Evolutionary conservation across 345 rosid genomes (phyloP), one percentile per base, ranked within the genome.

Genomic region (Mallotus nudiflorus): DNA sequence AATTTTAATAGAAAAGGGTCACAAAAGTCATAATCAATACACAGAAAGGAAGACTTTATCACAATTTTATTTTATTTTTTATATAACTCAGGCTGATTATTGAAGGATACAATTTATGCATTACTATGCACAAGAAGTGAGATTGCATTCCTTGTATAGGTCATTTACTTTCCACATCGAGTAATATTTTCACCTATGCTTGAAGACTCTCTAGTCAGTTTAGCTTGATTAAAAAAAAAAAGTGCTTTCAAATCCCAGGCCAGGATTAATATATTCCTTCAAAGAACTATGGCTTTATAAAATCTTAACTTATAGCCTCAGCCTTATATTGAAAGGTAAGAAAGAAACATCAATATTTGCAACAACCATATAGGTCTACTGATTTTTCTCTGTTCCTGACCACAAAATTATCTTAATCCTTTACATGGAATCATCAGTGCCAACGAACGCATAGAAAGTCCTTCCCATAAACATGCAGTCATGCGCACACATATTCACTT

Each of bases 11-110:
- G 62, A 19, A 15, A 79, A 11, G 67, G 67, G 28, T 9, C 5
- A 66, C 39, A 59, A 62, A 39, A 35, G 45, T 20, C 40, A 50
- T 16, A 39, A 52, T 70, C 25, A 27, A 67, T 52, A 46, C 19
- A 61, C 65, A 53, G 33, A 72, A 14, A n/a, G 48, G 58, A 29
- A 63, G 39, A 45, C 33, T 67, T 50, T 46, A 61, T 77, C 27
- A 73, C 22, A 20, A 19, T 31, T 29, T 37, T 57, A 12, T 24
- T n/a, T n/a, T n/a, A n/a, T n/a, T n/a, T n/a, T n/a, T 15, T 5
- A 27, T 27, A 19, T 3, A 60, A 35, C 65, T 60, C 5, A 20
- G n/a, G 65, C 27, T 60, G 25, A 60, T n/a, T 22, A 62, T 31
- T 20, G 28, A 62, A 5, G 4, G 4, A 62, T 39, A 31, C 8